Percentiles rank a stretch among this genome's conserved stretches.
Conservation (phyloP, 2,329 filamentous ascomycete species). For the Aureobasidium sp. region DNA sequence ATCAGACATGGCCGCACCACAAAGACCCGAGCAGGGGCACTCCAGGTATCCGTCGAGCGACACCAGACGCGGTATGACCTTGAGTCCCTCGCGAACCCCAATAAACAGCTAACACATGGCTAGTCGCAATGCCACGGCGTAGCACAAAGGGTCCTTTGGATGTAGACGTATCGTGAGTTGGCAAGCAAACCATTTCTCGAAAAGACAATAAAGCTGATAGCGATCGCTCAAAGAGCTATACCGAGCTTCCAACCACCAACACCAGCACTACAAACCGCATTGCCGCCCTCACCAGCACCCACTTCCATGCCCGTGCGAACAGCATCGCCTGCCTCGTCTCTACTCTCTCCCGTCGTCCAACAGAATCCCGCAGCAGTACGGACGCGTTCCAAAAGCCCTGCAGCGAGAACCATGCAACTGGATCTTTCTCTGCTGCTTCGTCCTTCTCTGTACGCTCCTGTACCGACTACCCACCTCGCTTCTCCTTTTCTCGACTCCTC, state of each 20-base stretch:
- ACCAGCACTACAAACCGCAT: slow-evolving; percentile 16
- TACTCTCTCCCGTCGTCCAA: slow-evolving; percentile 16
- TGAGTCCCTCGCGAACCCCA: not conserved
- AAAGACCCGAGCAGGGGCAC: not conserved
- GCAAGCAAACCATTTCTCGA: not conserved
- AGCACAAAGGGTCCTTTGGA: slow-evolving; percentile 75
- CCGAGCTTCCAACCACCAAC: not conserved
- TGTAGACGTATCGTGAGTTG: slow-evolving; percentile 55
- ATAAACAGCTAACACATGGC: not conserved
- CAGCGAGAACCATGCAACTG: slow-evolving; percentile 33
- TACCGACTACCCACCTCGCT: slow-evolving; percentile 55
- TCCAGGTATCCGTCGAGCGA: not conserved
- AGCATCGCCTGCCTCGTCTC: slow-evolving; percentile 5
- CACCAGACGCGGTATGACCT: not conserved
- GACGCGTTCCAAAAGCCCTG: slow-evolving; percentile 13
- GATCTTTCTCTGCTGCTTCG: slow-evolving; percentile 75
- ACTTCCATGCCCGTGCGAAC: slow-evolving; percentile 2
- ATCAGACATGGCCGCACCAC: not conserved
- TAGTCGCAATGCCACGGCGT: slow-evolving; percentile 54
- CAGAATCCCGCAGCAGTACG: slow-evolving; percentile 5
- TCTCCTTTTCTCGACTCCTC: slow-evolving; percentile 60
- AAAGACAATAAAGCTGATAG: not conserved
- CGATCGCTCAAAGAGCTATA: not conserved
- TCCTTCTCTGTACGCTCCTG: slow-evolving; percentile 72
- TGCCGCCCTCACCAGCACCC: slow-evolving; percentile 17